These are phyloP conservation scores for Ceratobasidium sp. DNA, from an alignment of 1,284 basidiomycete species.

Conservation along the genomic window DNA sequence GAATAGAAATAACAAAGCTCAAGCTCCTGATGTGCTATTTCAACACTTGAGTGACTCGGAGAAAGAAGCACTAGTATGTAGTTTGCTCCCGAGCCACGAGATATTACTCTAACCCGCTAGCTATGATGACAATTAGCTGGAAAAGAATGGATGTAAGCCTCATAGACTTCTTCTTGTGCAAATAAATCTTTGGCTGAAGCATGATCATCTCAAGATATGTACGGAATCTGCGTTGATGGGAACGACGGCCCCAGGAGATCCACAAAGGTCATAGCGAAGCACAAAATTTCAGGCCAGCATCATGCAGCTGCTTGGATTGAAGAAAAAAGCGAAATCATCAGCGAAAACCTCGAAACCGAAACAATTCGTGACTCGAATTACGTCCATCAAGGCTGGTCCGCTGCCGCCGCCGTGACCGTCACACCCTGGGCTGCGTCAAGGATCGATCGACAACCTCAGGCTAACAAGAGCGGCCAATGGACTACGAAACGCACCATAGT, in stretches of 20 bases:
- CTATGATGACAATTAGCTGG: not conserved
- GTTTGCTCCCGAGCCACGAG: too few relatives aligned
- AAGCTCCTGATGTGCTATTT: not conserved
- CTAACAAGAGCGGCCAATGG: not conserved
- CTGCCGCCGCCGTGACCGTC: not conserved
- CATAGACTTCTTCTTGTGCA: not conserved
- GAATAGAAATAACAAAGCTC: not conserved
- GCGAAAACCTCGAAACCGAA: not conserved
- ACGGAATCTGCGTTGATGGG: slow-evolving; percentile 8
- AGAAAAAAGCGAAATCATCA: not conserved
- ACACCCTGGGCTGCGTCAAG: slow-evolving; percentile 15
- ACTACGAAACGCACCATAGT: slow-evolving; percentile 22
- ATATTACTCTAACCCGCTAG: not conserved
- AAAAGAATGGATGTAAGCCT: slow-evolving; percentile 10
- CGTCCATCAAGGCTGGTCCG: slow-evolving; percentile 32
- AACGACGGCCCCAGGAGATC: slow-evolving; percentile 16
- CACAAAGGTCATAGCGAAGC: not conserved
- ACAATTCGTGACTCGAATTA: slow-evolving; percentile 19
- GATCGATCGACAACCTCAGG: not conserved
- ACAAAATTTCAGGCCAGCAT: not conserved
- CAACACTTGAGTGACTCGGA: not conserved
- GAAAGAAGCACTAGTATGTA: not conserved
- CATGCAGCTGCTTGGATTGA: not conserved
- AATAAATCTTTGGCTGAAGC: not conserved
- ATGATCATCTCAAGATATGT: not conserved